Percentiles rank a stretch among this genome's conserved stretches.
Conservation (phyloP, 768 basidiomycete species). For the Saitozyma sp. region DNA sequence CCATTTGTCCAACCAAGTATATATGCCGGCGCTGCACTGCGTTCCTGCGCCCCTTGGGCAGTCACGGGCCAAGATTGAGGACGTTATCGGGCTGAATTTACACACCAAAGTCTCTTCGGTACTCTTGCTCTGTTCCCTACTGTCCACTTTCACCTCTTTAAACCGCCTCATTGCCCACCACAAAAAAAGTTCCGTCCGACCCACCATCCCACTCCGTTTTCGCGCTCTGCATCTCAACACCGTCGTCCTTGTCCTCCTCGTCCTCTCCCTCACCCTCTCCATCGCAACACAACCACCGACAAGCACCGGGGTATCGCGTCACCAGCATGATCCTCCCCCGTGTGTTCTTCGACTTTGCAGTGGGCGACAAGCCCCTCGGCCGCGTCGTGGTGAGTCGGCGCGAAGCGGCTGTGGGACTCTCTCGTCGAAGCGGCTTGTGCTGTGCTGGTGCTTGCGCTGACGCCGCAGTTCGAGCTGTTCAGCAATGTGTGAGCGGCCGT, state of each 20-base stretch:
- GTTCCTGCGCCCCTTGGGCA: too few species aligned
- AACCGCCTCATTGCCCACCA: too few species aligned
- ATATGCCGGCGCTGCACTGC: too few species aligned
- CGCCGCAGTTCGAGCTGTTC: slow-evolving; percentile 63
- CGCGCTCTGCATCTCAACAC: not conserved
- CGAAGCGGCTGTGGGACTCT: not conserved
- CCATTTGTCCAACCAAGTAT: too few species aligned
- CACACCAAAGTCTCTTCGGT: too few species aligned
- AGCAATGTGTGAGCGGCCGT: slow-evolving; percentile 56
- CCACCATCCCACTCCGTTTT: not conserved
- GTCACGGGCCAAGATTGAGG: too few species aligned
- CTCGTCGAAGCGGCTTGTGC: not conserved
- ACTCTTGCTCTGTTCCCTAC: too few species aligned
- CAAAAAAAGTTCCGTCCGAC: too few species aligned
- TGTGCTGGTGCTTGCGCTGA: not conserved
- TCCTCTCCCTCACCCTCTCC: not conserved
- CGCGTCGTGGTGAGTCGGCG: slow-evolving; percentile 49
- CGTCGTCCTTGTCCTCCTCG: not conserved
- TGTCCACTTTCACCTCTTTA: too few species aligned
- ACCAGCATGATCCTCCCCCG: slow-evolving; percentile 13
- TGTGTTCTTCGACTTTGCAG: slow-evolving; percentile 64
- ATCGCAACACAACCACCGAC: not conserved
- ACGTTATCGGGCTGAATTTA: too few species aligned
- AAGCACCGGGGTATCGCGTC: not conserved
- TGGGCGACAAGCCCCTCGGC: slow-evolving; percentile 59